Evolutionary conservation across 306 rosid species (phyloP).

Genomic region (Lupinus albus): DNA sequence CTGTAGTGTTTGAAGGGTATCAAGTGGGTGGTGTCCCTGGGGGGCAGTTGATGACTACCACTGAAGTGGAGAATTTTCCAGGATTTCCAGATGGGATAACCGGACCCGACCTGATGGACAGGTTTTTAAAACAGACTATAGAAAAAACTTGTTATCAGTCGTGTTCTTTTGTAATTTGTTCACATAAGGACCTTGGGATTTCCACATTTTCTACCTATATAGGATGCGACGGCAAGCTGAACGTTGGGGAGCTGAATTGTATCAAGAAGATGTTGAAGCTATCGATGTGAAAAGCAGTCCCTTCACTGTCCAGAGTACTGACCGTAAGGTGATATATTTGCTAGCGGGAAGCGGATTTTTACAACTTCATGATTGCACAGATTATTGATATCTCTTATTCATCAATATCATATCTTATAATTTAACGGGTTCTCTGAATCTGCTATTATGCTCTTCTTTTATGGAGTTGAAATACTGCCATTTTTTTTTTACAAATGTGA

Average conservation of each 20-base stretch:
- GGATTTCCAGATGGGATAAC: constrained; percentile 94
- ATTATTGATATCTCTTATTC: constrained; percentile 22
- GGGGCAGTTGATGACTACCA: constrained; percentile 96
- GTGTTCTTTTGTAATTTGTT: constrained; percentile 24
- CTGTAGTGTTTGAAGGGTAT: constrained; percentile 89
- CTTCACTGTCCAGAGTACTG: constrained; percentile 86
- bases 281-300: constrained; percentile 74
- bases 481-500: neutral
- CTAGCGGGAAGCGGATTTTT: constrained; percentile 33
- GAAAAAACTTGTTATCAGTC: constrained; percentile 1
- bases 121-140: constrained; percentile 57
- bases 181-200: constrained; percentile 38
- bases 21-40: constrained; percentile 94
- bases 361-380: constrained; percentile 26
- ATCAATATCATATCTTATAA: constrained; percentile 25
- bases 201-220: constrained; percentile 34
- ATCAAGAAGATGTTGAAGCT: constrained; percentile 89
- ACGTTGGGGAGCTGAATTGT: constrained; percentile 95
- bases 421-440: constrained; percentile 30
- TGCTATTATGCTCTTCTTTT: constrained; percentile 5
- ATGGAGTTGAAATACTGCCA: constrained; percentile 17
- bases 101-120: constrained; percentile 98
- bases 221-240: constrained; percentile 70
- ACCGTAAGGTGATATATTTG: constrained; percentile 81
- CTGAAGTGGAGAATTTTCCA: constrained; percentile 95